Percentiles rank a stretch among this genome's conserved stretches.
phyloP scores from a whole-genome alignment of 345 rosid genomes.

The Sonneratia alba region DNA sequence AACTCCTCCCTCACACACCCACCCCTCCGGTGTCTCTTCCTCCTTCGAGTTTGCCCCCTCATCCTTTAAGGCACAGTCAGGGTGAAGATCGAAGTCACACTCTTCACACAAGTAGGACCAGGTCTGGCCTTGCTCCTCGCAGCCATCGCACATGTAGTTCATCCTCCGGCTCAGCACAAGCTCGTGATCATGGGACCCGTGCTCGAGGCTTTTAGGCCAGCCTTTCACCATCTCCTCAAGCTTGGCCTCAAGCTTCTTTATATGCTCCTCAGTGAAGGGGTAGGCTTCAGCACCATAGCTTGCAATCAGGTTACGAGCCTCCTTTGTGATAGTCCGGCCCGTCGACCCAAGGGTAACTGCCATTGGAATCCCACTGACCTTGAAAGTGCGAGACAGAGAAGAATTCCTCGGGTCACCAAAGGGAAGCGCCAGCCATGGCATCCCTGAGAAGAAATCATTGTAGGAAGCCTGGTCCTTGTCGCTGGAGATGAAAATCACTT shows the following conservation, averaged over 20 bases:
- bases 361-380: slow-evolving; percentile 27
- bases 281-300: slow-evolving; percentile 30
- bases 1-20: slow-evolving; percentile 50
- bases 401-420: slow-evolving; percentile 28
- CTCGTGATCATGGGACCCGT: slow-evolving; percentile 54
- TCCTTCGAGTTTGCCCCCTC: not conserved
- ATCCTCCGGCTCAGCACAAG: slow-evolving; percentile 26
- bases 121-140: slow-evolving; percentile 20
- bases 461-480: slow-evolving; percentile 32
- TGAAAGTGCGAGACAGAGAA: slow-evolving; percentile 24
- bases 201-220: slow-evolving; percentile 62
- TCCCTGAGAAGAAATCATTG: slow-evolving; percentile 17
- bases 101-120: slow-evolving; percentile 52
- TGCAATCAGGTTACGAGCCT: slow-evolving; percentile 20
- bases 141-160: slow-evolving; percentile 5
- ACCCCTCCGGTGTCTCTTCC: slow-evolving; percentile 24
- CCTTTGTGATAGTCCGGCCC: slow-evolving; percentile 25
- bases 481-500: slow-evolving; percentile 43
- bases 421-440: slow-evolving; percentile 44
- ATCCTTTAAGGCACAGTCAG: slow-evolving; percentile 30
- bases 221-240: slow-evolving; percentile 47
- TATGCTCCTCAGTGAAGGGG: slow-evolving; percentile 27
- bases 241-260: slow-evolving; percentile 19
- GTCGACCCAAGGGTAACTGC: slow-evolving; percentile 27
- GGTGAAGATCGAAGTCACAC: slow-evolving; percentile 67